Evolutionary conservation across 352 stramenopile genomes (phyloP).

Genomic region (Pythium sp.): DNA sequence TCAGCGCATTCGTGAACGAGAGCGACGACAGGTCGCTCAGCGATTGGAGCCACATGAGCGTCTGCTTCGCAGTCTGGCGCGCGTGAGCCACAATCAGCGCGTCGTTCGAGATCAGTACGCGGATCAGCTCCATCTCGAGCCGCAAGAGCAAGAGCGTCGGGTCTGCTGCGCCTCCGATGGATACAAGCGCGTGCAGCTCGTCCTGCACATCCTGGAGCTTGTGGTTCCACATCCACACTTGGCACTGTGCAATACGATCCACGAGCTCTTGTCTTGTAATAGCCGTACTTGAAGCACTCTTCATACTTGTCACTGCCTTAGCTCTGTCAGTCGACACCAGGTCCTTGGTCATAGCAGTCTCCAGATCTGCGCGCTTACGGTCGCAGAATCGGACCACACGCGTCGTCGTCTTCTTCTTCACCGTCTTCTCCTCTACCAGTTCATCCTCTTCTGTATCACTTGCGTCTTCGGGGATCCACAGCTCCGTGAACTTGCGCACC

Average conservation of each 20-base stretch:
- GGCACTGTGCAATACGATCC: slow-evolving; percentile 20
- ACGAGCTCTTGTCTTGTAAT: slow-evolving; percentile 1
- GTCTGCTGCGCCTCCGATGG: slow-evolving; percentile 16
- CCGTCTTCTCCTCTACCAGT: not conserved
- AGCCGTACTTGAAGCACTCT: not conserved
- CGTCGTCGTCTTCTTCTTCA: not conserved
- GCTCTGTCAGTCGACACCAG: not conserved
- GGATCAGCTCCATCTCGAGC: slow-evolving; percentile 31
- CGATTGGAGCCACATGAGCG: slow-evolving; percentile 27
- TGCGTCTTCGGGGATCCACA: slow-evolving; percentile 21
- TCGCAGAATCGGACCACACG: slow-evolving; percentile 26
- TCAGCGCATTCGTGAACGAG: slow-evolving; percentile 25
- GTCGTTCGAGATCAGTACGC: slow-evolving; percentile 42
- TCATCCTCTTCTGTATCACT: not conserved
- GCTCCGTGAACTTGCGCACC: slow-evolving; percentile 27
- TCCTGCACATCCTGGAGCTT: slow-evolving; percentile 21
- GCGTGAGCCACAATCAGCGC: slow-evolving; percentile 25
- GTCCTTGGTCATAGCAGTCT: slow-evolving; percentile 32
- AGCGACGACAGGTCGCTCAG: slow-evolving; percentile 30
- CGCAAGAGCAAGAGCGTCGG: slow-evolving; percentile 24
- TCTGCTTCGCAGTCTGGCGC: slow-evolving; percentile 18
- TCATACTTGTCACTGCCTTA: not conserved
- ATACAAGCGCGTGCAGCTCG: slow-evolving; percentile 11
- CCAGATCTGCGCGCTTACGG: slow-evolving; percentile 32
- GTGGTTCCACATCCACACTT: slow-evolving; percentile 31